These are phyloP conservation scores for Fonsecaea monophora DNA, from an alignment of 2,329 filamentous ascomycete genomes.

Conservation along the genomic window DNA sequence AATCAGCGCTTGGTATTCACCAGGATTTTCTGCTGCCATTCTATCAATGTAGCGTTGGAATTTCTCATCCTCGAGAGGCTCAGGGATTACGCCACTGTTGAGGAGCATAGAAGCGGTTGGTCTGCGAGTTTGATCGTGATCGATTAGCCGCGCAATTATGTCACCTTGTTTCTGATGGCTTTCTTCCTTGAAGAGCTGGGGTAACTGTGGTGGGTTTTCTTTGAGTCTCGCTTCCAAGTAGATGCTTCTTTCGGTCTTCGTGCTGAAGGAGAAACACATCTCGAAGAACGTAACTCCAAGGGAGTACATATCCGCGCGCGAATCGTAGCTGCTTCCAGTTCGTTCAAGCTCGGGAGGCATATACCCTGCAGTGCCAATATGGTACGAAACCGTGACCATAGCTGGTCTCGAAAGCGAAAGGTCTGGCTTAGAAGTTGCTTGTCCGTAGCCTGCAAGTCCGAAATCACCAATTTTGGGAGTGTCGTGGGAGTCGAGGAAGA, in stretches of 20 bases:
- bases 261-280: constrained; percentile 76
- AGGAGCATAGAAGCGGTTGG: constrained; percentile 83
- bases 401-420: constrained; percentile 22
- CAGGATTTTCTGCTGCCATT: constrained; percentile 79
- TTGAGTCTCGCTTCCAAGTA: constrained; percentile 63
- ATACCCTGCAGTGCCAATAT: constrained; percentile 82
- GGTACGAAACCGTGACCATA: constrained; percentile 43
- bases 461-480: constrained; percentile 98
- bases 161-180: constrained; percentile 66
- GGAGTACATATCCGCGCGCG: constrained; percentile 98
- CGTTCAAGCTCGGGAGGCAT: constrained; percentile 85
- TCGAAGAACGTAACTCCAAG: constrained; percentile 98
- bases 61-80: constrained; percentile 91
- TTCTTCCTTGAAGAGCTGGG: constrained; percentile 68
- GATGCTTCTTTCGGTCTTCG: constrained; percentile 64
- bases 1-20: constrained; percentile 60
- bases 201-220: constrained; percentile 68
- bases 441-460: constrained; percentile 87
- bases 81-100: constrained; percentile 82
- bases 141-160: constrained; percentile 80
- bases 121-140: constrained; percentile 79
- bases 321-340: constrained; percentile 71
- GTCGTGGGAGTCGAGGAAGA: constrained; percentile 89
- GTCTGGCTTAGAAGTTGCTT: constrained; percentile 47
- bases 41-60: constrained; percentile 83